Percentiles rank a stretch among this genome's conserved stretches.
Evolutionary conservation across 305 asterid species (phyloP).

Genomic region (Fraxinus angustifolia): DNA sequence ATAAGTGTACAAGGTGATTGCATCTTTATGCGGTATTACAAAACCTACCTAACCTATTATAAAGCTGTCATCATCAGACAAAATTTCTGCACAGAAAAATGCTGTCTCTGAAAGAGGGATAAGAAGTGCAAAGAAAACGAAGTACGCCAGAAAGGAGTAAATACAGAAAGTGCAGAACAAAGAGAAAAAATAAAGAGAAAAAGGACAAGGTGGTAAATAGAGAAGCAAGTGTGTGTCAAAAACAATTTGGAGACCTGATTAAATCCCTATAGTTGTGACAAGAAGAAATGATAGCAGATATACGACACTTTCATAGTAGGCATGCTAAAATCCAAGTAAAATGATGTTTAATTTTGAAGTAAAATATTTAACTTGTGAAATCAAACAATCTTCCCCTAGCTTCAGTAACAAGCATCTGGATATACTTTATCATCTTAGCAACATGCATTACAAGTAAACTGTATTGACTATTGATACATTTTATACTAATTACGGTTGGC

Average conservation of each 20-base stretch:
- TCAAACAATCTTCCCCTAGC: background rate
- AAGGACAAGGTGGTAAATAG: background rate
- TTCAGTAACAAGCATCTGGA: background rate
- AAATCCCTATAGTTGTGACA: background rate
- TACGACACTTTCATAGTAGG: background rate
- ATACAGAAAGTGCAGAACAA: background rate
- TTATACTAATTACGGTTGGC: background rate
- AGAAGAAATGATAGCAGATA: background rate
- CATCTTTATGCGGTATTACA: background rate
- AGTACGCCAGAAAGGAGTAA: background rate
- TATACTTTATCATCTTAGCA: background rate
- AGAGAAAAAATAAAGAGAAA: background rate
- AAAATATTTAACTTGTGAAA: background rate
- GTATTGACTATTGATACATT: background rate
- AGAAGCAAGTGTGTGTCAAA: background rate
- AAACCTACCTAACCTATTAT: background rate
- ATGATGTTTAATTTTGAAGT: background rate
- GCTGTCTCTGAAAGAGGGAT: background rate
- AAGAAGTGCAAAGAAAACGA: background rate
- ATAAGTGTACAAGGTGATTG: background rate
- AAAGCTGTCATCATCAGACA: background rate
- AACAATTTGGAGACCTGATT: background rate
- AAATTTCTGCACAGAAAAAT: background rate
- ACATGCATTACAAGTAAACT: background rate
- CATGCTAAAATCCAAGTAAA: background rate